phyloP scores from a whole-genome alignment of 1,284 basidiomycete species.

The Anthracocystis setariae region DNA sequence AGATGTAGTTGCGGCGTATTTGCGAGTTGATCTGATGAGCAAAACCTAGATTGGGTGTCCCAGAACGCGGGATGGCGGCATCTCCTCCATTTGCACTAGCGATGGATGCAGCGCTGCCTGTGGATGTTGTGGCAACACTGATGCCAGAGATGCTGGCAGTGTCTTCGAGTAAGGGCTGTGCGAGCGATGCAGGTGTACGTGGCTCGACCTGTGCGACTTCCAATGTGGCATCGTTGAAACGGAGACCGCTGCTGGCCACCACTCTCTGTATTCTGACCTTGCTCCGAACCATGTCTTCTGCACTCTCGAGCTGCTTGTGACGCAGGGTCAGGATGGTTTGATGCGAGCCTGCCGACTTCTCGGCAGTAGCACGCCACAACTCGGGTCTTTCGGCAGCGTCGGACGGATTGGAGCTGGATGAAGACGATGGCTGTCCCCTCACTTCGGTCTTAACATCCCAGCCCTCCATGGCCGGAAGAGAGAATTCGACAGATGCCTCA shows the following conservation, averaged over 20 bases:
- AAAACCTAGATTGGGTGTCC: conserved; percentile 57
- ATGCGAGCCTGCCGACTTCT: conserved; percentile 19
- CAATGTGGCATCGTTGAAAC: conserved; percentile 49
- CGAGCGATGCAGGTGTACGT: conserved; percentile 22
- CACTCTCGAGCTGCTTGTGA: conserved; percentile 28
- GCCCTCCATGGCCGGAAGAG: conserved; percentile 80
- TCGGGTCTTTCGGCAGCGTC: conserved; percentile 74
- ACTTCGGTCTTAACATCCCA: conserved; percentile 83
- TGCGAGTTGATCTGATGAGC: conserved; percentile 75
- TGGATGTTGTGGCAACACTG: conserved; percentile 48
- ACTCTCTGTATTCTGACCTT: conserved; percentile 51
- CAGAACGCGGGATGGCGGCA: conserved; percentile 73
- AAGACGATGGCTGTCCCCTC: conserved; percentile 12
- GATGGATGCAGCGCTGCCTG: conserved; percentile 34
- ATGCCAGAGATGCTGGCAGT: conserved; percentile 55
- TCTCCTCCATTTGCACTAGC: conserved; percentile 10
- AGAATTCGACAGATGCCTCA: conserved; percentile 81
- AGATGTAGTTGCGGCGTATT: conserved; percentile 90
- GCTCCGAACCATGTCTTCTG: conserved; percentile 48
- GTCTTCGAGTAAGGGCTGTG: conserved; percentile 39
- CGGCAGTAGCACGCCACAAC: conserved; percentile 72
- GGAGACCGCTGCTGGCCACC: conserved; percentile 51
- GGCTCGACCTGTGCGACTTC: conserved; percentile 30
- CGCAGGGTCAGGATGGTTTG: conserved; percentile 25
- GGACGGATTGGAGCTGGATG: background rate